Conservation (phyloP, 106 monocot species). For the Posidonia australis region DNA sequence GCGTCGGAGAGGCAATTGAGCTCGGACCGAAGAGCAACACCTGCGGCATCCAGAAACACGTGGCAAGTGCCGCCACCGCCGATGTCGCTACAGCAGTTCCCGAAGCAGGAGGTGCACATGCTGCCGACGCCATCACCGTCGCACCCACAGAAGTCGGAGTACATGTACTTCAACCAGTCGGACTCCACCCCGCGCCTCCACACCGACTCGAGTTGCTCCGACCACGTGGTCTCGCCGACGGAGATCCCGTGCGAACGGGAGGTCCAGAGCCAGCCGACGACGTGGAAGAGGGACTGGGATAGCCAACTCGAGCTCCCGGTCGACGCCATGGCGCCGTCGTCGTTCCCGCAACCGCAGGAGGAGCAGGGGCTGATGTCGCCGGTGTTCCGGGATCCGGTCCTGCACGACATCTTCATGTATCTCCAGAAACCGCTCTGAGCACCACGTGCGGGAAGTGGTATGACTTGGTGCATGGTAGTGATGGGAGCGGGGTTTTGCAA, state of each 20-base stretch:
- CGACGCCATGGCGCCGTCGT: constrained; percentile 5
- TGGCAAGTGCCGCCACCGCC: no score
- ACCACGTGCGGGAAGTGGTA: no score
- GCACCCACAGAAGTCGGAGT: background rate
- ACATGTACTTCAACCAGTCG: constrained; percentile 25
- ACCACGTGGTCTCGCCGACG: constrained; percentile 39
- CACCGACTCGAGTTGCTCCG: constrained; percentile 50
- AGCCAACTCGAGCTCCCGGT: constrained; percentile 22
- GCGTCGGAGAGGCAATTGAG: constrained; percentile 24
- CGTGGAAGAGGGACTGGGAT: constrained; percentile 42
- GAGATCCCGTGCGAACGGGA: constrained; percentile 34
- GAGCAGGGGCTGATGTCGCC: background rate
- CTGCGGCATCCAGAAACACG: no score
- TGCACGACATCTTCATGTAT: constrained; percentile 58
- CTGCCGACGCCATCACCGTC: background rate
- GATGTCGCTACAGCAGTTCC: background rate
- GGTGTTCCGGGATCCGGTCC: constrained; percentile 22
- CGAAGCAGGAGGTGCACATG: constrained; percentile 11
- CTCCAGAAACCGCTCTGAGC: constrained; percentile 58
- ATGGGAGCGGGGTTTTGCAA: no score
- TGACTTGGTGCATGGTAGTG: background rate
- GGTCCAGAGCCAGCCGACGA: constrained; percentile 34
- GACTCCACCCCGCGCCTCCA: constrained; percentile 22
- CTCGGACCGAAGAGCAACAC: no score
- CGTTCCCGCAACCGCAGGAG: background rate